Evolutionary conservation across 1,284 basidiomycete genomes (phyloP).

Genomic region (Gymnopus androsaceus): DNA sequence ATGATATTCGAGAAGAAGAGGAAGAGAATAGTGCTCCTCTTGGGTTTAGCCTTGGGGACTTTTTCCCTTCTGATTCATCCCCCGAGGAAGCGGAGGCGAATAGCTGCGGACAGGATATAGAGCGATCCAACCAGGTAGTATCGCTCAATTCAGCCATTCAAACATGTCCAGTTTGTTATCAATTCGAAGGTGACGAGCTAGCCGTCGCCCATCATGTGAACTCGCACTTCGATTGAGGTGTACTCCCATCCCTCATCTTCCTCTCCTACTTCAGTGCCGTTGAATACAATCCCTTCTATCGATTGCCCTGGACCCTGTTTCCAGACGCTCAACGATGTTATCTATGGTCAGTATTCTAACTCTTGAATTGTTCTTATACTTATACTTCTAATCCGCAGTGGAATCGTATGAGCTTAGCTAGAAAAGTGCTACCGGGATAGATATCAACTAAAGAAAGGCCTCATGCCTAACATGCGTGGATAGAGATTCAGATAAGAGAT

Average conservation of each 20-base stretch:
- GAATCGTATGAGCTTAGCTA: too few species aligned
- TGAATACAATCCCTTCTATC: too few species aligned
- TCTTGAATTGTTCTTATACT: too few species aligned
- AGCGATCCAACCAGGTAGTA: background rate
- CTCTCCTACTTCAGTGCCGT: background rate
- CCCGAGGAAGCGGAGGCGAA: background rate
- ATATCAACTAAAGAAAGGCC: too few species aligned
- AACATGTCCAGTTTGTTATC: conserved; percentile 1
- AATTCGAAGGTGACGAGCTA: conserved; percentile 3
- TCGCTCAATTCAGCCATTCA: background rate
- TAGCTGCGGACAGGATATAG: background rate
- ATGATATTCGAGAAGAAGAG: background rate
- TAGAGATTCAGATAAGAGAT: too few species aligned
- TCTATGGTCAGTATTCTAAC: too few species aligned
- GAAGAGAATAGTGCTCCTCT: background rate
- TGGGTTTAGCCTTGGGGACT: background rate
- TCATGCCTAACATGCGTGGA: too few species aligned
- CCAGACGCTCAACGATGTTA: too few species aligned
- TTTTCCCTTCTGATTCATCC: background rate
- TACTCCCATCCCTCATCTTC: background rate
- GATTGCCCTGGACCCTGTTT: too few species aligned
- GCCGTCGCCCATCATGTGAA: conserved; percentile 4
- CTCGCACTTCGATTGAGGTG: conserved; percentile 1
- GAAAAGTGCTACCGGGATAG: too few species aligned
- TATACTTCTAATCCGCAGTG: too few species aligned